Conservation (phyloP, 306 rosid genomes). For the Acacia acuminata region DNA sequence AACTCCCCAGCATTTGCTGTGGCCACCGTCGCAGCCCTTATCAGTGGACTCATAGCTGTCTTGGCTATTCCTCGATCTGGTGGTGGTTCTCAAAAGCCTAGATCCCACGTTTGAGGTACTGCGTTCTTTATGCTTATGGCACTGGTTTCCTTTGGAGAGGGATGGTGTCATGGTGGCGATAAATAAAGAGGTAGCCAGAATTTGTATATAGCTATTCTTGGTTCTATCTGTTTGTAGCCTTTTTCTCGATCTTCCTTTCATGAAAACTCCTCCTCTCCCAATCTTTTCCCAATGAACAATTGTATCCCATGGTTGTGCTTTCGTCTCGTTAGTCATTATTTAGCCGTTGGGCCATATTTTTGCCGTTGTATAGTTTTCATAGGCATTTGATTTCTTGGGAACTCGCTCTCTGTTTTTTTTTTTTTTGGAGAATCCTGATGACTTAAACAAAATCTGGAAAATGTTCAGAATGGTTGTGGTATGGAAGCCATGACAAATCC, state of each 20-base stretch:
- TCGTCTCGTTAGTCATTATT: slow-evolving; percentile 36
- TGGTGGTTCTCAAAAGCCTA: slow-evolving; percentile 61
- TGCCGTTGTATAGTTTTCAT: slow-evolving; percentile 30
- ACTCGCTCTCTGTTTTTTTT: neutral
- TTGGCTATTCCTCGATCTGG: slow-evolving; percentile 85
- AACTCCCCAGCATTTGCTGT: slow-evolving; percentile 93
- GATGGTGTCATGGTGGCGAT: slow-evolving; percentile 19
- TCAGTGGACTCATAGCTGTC: slow-evolving; percentile 81
- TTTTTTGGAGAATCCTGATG: slow-evolving; percentile 31
- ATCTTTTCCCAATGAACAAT: slow-evolving; percentile 29
- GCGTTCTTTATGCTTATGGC: slow-evolving; percentile 45
- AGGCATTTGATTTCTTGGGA: slow-evolving; percentile 28
- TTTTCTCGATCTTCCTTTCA: slow-evolving; percentile 30
- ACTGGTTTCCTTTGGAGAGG: slow-evolving; percentile 29
- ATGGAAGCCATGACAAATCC: slow-evolving; percentile 41
- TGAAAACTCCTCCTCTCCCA: slow-evolving; percentile 26
- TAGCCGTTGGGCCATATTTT: slow-evolving; percentile 24
- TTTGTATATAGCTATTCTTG: slow-evolving; percentile 50
- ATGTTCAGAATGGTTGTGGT: slow-evolving; percentile 37
- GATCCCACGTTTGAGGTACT: slow-evolving; percentile 77
- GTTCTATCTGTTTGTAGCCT: slow-evolving; percentile 22
- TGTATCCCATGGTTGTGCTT: slow-evolving; percentile 29
- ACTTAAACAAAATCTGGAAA: slow-evolving; percentile 35
- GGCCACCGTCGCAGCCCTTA: slow-evolving; percentile 84
- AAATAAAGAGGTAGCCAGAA: slow-evolving; percentile 38